Evolutionary conservation across 2,329 filamentous ascomycete genomes (phyloP), one percentile per base, ranked within the genome.

Genomic region (Fusarium anthophilum): DNA sequence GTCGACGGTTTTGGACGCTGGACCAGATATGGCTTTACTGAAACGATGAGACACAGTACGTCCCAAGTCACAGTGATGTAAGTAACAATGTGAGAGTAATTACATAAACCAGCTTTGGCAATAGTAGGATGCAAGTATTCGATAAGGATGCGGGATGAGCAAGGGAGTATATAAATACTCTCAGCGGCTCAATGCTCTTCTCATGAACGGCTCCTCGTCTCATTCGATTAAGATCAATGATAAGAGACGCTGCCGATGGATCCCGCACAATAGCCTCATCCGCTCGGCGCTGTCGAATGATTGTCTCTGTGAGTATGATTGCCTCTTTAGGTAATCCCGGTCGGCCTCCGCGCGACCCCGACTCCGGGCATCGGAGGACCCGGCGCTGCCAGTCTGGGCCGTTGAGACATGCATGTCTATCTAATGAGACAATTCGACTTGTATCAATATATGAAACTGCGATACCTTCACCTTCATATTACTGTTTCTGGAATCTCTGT

Each of bases 191-290:
- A 43, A 37, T 30, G 26, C 64, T 62, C 18, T 55, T 58, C 41
- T 45, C 55, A 72, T 56, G 24, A 61, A 26, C 39, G 39, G 43
- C 26, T 50, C 63, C 57, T 30, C 22, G 28, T 69, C 58, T 62
- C 48, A 53, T 72, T 69, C 53, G 39, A 65, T 53, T 38, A 50
- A 35, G 9, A 17, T 35, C 8, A 17, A 53, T 60, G 51, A 50
- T 32, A 65, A 57, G 44, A 59, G 32, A 51, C 48, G 44, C 50
- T 39, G 58, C 56, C 72, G 59, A 78, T 69, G 68, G 57, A 73
- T 78, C 54, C 67, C 70, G 72, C 76, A 72, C 72, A 78, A 76
- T 68, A 78, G 61, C 60, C 76, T 73, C 74, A 57, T 60, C 62
- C 57, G 55, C 61, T 66, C 43, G 53, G 48, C 32, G 59, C 15